A percentile compares a stretch with the other conserved stretches of the same genome.
Evolutionary conservation across 768 basidiomycete genomes (phyloP).

Genomic region (Serendipita vermifera): DNA sequence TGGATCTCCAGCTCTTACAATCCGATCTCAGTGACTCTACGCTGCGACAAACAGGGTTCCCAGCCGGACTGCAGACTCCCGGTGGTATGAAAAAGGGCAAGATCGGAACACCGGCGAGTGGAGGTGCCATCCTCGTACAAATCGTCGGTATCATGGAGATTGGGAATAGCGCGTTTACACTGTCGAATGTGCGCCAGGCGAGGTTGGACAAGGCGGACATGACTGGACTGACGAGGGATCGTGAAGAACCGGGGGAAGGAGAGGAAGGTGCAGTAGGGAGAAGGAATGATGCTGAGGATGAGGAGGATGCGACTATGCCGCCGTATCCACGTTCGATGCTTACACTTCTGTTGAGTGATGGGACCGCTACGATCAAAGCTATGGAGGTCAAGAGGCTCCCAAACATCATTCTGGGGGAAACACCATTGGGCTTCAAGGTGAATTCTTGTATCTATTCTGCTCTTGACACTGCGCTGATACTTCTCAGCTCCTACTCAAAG

Average conservation of each 20-base stretch:
- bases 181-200: conserved; percentile 55
- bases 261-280: conserved; percentile 39
- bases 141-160: conserved; percentile 71
- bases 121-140: conserved; percentile 55
- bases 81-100: conserved; percentile 24
- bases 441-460: not conserved
- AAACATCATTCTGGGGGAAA: conserved; percentile 56
- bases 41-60: conserved; percentile 55
- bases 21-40: conserved; percentile 66
- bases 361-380: conserved; percentile 50
- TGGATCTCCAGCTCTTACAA: conserved; percentile 55
- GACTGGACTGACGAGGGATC: conserved; percentile 34
- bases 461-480: conserved; percentile 6
- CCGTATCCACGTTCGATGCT: conserved; percentile 75
- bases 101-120: conserved; percentile 24
- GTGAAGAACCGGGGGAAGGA: conserved; percentile 39
- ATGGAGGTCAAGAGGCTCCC: conserved; percentile 65
- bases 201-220: conserved; percentile 51
- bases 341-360: conserved; percentile 63
- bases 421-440: conserved; percentile 76
- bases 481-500: conserved; percentile 54
- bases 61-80: conserved; percentile 29
- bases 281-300: conserved; percentile 39
- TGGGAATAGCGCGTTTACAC: conserved; percentile 65
- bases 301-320: conserved; percentile 64